A percentile compares a stretch with the other conserved stretches of the same genome.
Conservation (phyloP, 1,139 yeast species). For the Candida dubliniensis region DNA sequence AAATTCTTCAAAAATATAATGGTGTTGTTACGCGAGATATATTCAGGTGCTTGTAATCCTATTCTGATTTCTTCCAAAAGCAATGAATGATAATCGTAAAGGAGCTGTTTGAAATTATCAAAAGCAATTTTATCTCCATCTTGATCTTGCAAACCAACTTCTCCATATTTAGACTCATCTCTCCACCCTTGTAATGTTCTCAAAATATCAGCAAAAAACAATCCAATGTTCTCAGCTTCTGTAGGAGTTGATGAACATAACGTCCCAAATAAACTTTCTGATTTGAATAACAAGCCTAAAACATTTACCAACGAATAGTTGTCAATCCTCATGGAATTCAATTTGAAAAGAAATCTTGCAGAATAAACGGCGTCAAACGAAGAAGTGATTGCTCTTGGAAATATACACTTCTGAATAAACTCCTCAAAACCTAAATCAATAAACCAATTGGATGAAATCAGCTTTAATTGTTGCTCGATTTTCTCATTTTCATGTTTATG, state of each 20-base stretch:
- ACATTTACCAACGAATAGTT: slow-evolving; percentile 46
- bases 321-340: slow-evolving; percentile 44
- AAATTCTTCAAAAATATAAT: slow-evolving; percentile 75
- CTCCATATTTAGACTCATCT: slow-evolving; percentile 21
- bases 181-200: slow-evolving; percentile 47
- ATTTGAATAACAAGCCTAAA: slow-evolving; percentile 51
- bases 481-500: slow-evolving; percentile 32
- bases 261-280: slow-evolving; percentile 55
- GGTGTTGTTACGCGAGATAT: slow-evolving; percentile 80
- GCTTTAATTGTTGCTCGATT: slow-evolving; percentile 16
- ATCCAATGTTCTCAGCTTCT: slow-evolving; percentile 82
- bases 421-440: slow-evolving; percentile 14
- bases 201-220: slow-evolving; percentile 64
- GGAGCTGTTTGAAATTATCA: slow-evolving; percentile 39
- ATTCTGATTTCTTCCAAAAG: slow-evolving; percentile 47
- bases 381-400: slow-evolving; percentile 79
- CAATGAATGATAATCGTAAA: slow-evolving; percentile 58
- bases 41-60: slow-evolving; percentile 58
- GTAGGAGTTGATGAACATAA: slow-evolving; percentile 69
- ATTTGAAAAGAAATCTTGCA: slow-evolving; percentile 57
- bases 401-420: slow-evolving; percentile 63
- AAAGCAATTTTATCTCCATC: slow-evolving; percentile 21
- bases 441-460: slow-evolving; percentile 28
- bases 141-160: slow-evolving; percentile 11
- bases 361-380: slow-evolving; percentile 81